Evolutionary conservation across 164 flowering plant species (phyloP).

Genomic region (Kalanchoe fedtschenkoi): DNA sequence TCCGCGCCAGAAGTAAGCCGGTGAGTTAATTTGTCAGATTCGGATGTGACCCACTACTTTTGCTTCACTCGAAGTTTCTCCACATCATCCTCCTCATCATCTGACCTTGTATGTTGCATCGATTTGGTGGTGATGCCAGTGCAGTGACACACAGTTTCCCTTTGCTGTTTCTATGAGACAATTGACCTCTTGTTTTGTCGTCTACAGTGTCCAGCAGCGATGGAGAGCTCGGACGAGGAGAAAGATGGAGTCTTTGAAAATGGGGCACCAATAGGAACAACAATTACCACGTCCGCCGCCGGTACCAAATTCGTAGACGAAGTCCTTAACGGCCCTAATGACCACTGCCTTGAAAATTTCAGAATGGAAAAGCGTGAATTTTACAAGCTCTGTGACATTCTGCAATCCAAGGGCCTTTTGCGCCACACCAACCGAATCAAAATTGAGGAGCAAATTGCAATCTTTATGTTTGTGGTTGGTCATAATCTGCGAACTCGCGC

Average conservation of each 20-base stretch:
- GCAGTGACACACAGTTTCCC: too few relatives aligned
- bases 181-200: neutral
- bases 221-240: constrained; percentile 48
- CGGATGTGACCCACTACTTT: too few relatives aligned
- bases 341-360: constrained; percentile 44
- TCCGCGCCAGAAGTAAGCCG: too few relatives aligned
- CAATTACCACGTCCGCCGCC: neutral
- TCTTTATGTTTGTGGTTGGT: constrained; percentile 58
- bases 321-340: constrained; percentile 34
- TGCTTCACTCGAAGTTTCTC: too few relatives aligned
- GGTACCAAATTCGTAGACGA: constrained; percentile 39
- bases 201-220: constrained; percentile 12
- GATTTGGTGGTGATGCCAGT: too few relatives aligned
- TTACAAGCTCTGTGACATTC: constrained; percentile 34
- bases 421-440: constrained; percentile 57
- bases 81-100: too few relatives aligned
- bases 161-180: too few relatives aligned
- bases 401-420: constrained; percentile 47
- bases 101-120: too few relatives aligned
- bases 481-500: constrained; percentile 68
- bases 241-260: constrained; percentile 23
- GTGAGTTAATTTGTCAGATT: too few relatives aligned
- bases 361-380: constrained; percentile 69
- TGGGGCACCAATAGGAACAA: constrained; percentile 19
- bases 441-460: constrained; percentile 69